These are phyloP conservation scores for Sideroxylon spinosum DNA, from an alignment of 179 eudicot species.

Conservation along the genomic window DNA sequence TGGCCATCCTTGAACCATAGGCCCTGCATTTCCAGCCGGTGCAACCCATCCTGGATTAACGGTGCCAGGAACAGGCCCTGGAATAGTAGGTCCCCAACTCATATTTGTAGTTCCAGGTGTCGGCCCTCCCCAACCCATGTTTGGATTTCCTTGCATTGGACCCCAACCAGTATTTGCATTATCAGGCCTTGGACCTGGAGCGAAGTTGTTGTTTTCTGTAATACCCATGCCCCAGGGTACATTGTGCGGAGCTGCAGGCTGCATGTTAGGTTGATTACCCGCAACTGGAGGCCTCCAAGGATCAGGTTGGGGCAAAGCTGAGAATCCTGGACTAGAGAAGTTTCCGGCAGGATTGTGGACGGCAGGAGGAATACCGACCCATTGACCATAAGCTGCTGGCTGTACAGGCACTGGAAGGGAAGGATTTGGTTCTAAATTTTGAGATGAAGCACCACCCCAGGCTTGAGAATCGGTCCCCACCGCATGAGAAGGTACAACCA, in stretches of 20 bases:
- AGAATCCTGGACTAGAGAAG: slow-evolving; percentile 34
- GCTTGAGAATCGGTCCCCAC: slow-evolving; percentile 17
- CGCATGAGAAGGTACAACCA: slow-evolving; percentile 16
- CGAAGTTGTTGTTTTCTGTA: slow-evolving; percentile 15
- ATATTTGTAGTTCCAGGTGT: slow-evolving; percentile 21
- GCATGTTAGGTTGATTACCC: slow-evolving; percentile 30
- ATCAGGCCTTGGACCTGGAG: slow-evolving; percentile 22
- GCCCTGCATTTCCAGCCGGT: slow-evolving; percentile 22
- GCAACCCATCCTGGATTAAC: slow-evolving; percentile 40
- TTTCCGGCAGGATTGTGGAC: slow-evolving; percentile 49
- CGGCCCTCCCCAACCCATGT: slow-evolving; percentile 38
- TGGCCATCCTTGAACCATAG: slow-evolving; percentile 26
- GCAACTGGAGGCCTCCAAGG: slow-evolving; percentile 51
- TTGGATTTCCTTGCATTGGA: slow-evolving; percentile 23
- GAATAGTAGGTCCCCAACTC: slow-evolving; percentile 28
- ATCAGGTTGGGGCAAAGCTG: slow-evolving; percentile 42
- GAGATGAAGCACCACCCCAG: slow-evolving; percentile 27
- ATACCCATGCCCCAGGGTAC: slow-evolving; percentile 46
- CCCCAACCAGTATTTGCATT: slow-evolving; percentile 34
- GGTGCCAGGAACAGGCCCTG: slow-evolving; percentile 26
- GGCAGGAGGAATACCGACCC: slow-evolving; percentile 44
- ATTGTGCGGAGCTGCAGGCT: slow-evolving; percentile 32
- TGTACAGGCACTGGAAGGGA: slow-evolving; percentile 34
- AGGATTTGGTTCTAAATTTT: slow-evolving; percentile 21
- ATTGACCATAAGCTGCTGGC: slow-evolving; percentile 42